Base-by-base conservation (phyloP, 73 alveolate species). In the Halteria grandinella region DNA sequence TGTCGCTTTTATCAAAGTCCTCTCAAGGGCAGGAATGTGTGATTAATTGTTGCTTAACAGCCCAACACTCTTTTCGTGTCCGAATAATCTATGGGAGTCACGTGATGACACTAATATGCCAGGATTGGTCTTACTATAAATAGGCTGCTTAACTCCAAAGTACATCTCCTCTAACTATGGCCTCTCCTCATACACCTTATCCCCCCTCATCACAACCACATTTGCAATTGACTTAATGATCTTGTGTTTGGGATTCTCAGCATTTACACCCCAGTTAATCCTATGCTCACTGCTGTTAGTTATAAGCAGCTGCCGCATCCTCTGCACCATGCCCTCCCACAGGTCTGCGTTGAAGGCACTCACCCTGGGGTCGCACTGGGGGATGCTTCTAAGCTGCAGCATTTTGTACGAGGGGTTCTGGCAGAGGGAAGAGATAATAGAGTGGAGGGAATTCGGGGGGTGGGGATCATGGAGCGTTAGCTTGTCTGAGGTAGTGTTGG, bases 311-410 rank as follows among this genome's bases (percentile, higher is more conserved):
- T 75, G 43, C 34, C 87, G 40, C 5, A 75, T 40, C 27, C 87
- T 8, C 18, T 75, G 15, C 25, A 57, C 28, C 57, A 75, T 37
- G 31, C 86, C 86, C 28, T 69, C 76, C 91, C 91, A 82, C 32
- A 43, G 41, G 36, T 70, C 82, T 0, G 59, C 17, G 40, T 82
- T 82, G 63, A 82, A 82, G 11, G 55, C 86, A 4, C 34, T 50
- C 0, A 69, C 43, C 23, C 51, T 55, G 12, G 37, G 69, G 55
- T 69, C 60, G 50, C 91, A 82, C 21, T 54, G 60, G 29, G 91
- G 91, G 36, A 40, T 41, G 33, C 51, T 71, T 21, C 45, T 55
- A 1, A 82, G n/a, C 21, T 66, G 31, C 31, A 82, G 58, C 44
- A 82, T 4, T 54, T 82, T 82, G 54, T 39, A 54, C 23, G 17